Percentiles rank a stretch among this genome's conserved stretches.
Conservation (phyloP, 2,329 filamentous ascomycete genomes). For the Cercospora brassicicola region DNA sequence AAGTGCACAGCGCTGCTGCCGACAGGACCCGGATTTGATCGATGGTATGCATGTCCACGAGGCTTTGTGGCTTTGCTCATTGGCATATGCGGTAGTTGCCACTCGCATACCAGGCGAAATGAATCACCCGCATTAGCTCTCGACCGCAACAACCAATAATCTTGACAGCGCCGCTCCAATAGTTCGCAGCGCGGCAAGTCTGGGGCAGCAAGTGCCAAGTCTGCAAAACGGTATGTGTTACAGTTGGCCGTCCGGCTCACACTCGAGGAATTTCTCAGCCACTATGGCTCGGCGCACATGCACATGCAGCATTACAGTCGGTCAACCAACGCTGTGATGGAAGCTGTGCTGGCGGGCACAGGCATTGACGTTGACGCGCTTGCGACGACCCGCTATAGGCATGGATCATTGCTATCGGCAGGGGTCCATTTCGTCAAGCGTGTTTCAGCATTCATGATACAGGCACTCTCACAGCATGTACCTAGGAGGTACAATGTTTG, state of each 20-base stretch:
- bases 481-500: constrained; percentile 15
- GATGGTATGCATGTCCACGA: neutral
- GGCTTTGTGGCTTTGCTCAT: constrained; percentile 3
- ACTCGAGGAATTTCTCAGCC: neutral
- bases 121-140: neutral
- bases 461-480: constrained; percentile 20
- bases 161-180: neutral
- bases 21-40: neutral
- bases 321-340: constrained; percentile 2
- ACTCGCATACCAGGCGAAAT: constrained; percentile 9
- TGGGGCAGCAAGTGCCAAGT: constrained; percentile 3
- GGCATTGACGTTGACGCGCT: constrained; percentile 22
- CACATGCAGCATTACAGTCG: constrained; percentile 3
- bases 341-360: constrained; percentile 21
- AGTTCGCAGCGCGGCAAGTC: neutral
- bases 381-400: constrained; percentile 15
- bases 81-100: neutral
- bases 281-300: constrained; percentile 1
- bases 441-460: constrained; percentile 26
- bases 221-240: constrained; percentile 11
- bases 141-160: neutral
- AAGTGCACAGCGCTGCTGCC: neutral
- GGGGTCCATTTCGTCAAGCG: constrained; percentile 18
- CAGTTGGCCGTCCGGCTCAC: constrained; percentile 8
- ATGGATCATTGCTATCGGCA: constrained; percentile 18